Percentiles rank a stretch among this genome's conserved stretches.
phyloP scores from a whole-genome alignment of 2,329 filamentous ascomycete species.

The Fusarium falciforme region DNA sequence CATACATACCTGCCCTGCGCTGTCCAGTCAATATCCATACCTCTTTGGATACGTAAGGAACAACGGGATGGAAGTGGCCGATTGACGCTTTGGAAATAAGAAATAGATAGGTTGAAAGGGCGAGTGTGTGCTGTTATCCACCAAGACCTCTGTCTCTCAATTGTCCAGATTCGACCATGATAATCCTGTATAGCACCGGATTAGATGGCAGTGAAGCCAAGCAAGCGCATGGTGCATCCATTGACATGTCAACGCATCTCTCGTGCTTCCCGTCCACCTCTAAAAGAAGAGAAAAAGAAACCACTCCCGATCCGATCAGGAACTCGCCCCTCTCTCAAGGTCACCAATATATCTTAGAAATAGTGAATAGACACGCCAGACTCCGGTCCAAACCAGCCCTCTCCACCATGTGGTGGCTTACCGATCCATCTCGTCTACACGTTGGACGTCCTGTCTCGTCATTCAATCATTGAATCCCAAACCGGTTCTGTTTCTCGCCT shows the following conservation, averaged over 20 bases:
- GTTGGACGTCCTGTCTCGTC: conserved; percentile 3
- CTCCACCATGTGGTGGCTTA: conserved; percentile 11
- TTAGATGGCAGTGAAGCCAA: background rate
- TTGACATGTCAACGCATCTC: background rate
- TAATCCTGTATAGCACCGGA: background rate
- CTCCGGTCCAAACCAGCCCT: conserved; percentile 15
- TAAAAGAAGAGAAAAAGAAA: background rate
- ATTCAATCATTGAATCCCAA: background rate
- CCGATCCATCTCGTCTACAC: conserved; percentile 16
- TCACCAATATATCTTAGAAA: conserved; percentile 1
- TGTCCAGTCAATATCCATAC: background rate
- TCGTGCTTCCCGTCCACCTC: background rate
- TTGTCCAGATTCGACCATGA: conserved; percentile 14
- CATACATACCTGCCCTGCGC: background rate
- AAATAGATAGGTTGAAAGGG: background rate
- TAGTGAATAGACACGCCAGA: conserved; percentile 18
- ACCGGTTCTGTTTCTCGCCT: background rate
- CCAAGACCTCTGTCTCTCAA: conserved; percentile 1
- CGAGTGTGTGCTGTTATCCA: conserved; percentile 11
- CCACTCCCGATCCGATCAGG: background rate
- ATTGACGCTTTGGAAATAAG: background rate
- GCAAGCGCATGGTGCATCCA: conserved; percentile 10
- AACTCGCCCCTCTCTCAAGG: conserved; percentile 1
- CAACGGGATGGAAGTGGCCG: background rate
- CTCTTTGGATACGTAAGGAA: background rate